phyloP scores from a whole-genome alignment of 805 yeast genomes.

The Saccharomycopsis sp. region DNA sequence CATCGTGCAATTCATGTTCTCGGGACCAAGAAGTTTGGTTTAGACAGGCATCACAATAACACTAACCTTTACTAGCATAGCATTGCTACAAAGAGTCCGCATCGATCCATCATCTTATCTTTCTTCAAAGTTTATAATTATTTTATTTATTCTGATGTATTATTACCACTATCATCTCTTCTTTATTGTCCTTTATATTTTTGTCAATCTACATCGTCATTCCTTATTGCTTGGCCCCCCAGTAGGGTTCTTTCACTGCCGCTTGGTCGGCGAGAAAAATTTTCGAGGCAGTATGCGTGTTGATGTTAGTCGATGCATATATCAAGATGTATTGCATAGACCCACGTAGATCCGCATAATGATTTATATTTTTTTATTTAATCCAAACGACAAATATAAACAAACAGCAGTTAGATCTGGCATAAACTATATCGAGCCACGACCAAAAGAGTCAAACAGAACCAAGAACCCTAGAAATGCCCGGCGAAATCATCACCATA shows the following conservation, averaged over 20 bases:
- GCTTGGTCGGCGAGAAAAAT: too few relatives aligned
- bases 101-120: background rate
- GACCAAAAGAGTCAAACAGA: background rate
- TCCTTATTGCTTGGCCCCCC: too few relatives aligned
- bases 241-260: too few relatives aligned
- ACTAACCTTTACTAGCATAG: background rate
- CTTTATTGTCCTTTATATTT: background rate
- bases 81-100: background rate
- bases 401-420: too few relatives aligned
- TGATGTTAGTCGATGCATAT: too few relatives aligned
- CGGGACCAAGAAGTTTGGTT: conserved; percentile 24
- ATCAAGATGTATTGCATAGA: too few relatives aligned
- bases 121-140: background rate
- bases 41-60: conserved; percentile 15
- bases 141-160: background rate
- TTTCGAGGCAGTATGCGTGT: too few relatives aligned
- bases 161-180: background rate
- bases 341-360: too few relatives aligned
- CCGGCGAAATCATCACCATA: conserved; percentile 62
- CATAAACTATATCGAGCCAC: too few relatives aligned
- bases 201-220: background rate
- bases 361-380: too few relatives aligned
- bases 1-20: conserved; percentile 76
- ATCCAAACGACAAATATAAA: too few relatives aligned
- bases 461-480: too few relatives aligned